Evolutionary conservation across 192 early-diverging fungal genomes (phyloP).

Genomic region (Kickxella alabastrina): DNA sequence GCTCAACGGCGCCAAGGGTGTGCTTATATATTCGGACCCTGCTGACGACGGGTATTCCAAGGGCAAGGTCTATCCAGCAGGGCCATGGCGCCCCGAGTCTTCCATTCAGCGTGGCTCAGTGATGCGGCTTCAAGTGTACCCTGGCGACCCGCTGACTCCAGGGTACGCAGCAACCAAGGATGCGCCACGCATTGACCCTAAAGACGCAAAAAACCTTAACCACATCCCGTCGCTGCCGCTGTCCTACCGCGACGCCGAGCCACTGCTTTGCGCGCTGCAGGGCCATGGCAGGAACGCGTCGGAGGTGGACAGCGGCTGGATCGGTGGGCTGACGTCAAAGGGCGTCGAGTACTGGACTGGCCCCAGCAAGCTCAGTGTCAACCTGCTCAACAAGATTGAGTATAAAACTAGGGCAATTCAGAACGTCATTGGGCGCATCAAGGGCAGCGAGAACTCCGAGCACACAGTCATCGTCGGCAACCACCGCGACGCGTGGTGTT

Average conservation of each 20-base stretch:
- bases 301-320: constrained; percentile 40
- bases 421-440: constrained; percentile 60
- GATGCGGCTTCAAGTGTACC: constrained; percentile 39
- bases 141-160: constrained; percentile 64
- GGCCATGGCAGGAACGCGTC: constrained; percentile 42
- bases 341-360: constrained; percentile 57
- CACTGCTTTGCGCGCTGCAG: constrained; percentile 53
- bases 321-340: constrained; percentile 48
- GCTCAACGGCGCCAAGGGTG: constrained; percentile 52
- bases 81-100: constrained; percentile 57
- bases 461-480: constrained; percentile 57
- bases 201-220: constrained; percentile 50
- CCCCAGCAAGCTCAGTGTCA: constrained; percentile 43
- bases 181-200: constrained; percentile 52
- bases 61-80: constrained; percentile 55
- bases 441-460: constrained; percentile 52
- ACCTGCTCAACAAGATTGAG: constrained; percentile 53
- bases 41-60: constrained; percentile 56
- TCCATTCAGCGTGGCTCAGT: constrained; percentile 58
- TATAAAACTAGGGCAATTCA: constrained; percentile 53
- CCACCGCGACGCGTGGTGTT: constrained; percentile 65
- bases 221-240: constrained; percentile 62
- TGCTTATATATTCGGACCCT: constrained; percentile 63
- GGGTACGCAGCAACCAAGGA: constrained; percentile 54
- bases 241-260: constrained; percentile 58